Percentiles rank a stretch among this genome's conserved stretches.
These are phyloP conservation scores for Colletotrichum lupini DNA, from an alignment of 2,329 filamentous ascomycete genomes.

Conservation along the genomic window DNA sequence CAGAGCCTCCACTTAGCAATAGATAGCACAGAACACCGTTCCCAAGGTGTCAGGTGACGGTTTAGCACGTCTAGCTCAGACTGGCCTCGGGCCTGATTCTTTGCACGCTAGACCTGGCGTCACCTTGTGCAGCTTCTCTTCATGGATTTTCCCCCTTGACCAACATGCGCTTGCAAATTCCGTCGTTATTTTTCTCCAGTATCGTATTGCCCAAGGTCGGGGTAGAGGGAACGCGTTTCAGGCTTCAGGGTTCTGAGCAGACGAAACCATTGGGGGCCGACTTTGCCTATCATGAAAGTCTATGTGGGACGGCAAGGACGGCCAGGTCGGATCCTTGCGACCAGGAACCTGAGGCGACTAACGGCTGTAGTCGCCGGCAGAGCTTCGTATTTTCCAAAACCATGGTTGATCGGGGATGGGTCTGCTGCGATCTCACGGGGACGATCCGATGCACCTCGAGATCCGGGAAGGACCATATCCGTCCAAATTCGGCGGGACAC, in stretches of 20 bases:
- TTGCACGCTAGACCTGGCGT: neutral
- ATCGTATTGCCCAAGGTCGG: neutral
- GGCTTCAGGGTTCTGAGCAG: neutral
- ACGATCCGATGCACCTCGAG: neutral
- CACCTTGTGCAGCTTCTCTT: neutral
- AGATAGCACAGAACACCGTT: neutral
- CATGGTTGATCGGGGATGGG: neutral
- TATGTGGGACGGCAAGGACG: neutral
- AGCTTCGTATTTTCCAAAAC: neutral
- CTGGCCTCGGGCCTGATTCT: neutral
- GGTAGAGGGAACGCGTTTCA: neutral
- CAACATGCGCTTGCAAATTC: neutral
- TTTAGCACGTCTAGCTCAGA: slow-evolving; percentile 2
- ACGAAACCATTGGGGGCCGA: slow-evolving; percentile 1
- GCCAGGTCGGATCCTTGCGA: neutral
- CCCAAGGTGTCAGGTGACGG: neutral
- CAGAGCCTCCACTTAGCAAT: neutral
- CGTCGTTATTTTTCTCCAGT: neutral
- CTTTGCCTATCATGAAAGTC: neutral
- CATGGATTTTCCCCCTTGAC: neutral
- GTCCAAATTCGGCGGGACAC: neutral
- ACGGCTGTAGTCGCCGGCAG: neutral
- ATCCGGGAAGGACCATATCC: neutral
- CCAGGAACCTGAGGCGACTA: neutral
- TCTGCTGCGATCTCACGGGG: neutral